Evolutionary conservation across 2,329 filamentous ascomycete species (phyloP).

Genomic region (Venturia nashicola): DNA sequence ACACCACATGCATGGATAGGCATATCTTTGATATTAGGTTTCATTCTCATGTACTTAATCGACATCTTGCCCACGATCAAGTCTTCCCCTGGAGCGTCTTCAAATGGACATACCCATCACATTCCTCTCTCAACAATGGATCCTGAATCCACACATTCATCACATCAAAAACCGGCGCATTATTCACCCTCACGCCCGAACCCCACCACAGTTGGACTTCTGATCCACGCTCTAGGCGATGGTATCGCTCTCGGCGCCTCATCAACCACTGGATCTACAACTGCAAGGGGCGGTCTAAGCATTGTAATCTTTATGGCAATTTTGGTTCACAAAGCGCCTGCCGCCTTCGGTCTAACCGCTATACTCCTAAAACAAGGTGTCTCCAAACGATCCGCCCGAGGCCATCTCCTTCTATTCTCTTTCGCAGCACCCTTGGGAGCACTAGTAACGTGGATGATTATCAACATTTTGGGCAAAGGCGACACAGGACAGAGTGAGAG

Average conservation of each 20-base stretch:
- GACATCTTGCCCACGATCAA: constrained; percentile 38
- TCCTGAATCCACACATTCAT: constrained; percentile 29
- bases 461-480: constrained; percentile 50
- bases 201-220: constrained; percentile 68
- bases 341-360: constrained; percentile 87
- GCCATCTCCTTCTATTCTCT: constrained; percentile 83
- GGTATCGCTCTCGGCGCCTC: constrained; percentile 94
- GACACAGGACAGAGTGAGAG: constrained; percentile 48
- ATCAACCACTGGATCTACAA: constrained; percentile 43
- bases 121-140: constrained; percentile 79
- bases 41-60: constrained; percentile 93
- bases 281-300: constrained; percentile 52
- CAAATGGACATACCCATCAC: constrained; percentile 31
- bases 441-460: constrained; percentile 67
- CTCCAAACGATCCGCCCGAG: constrained; percentile 71
- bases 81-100: neutral
- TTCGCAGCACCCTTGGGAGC: constrained; percentile 81
- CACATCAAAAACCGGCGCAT: constrained; percentile 19
- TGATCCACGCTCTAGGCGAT: constrained; percentile 90
- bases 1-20: constrained; percentile 62
- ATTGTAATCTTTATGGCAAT: constrained; percentile 93
- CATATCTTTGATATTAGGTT: constrained; percentile 73
- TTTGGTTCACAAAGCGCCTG: constrained; percentile 94
- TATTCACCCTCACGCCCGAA: constrained; percentile 24
- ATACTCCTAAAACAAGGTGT: constrained; percentile 83